phyloP scores from a whole-genome alignment of 73 alveolate species.

The Uronychia binucleata region DNA sequence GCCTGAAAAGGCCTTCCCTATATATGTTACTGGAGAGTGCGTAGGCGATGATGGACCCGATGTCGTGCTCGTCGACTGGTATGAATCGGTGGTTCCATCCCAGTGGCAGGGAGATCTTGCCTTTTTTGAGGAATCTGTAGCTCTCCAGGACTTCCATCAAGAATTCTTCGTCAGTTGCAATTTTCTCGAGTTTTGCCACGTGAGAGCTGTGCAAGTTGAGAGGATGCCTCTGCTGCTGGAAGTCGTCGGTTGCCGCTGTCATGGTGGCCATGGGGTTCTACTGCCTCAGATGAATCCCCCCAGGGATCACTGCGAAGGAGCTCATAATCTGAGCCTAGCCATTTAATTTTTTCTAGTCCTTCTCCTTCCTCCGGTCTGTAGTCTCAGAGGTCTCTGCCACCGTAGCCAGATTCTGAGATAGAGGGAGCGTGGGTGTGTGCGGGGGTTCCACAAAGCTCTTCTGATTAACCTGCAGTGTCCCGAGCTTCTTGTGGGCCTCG shows the following conservation, averaged over 20 bases:
- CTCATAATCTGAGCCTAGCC: background rate
- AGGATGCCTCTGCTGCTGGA: background rate
- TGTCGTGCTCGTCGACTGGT: constrained; percentile 32
- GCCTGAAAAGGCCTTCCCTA: constrained; percentile 48
- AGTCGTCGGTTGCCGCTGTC: background rate
- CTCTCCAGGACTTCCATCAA: background rate
- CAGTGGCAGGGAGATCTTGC: constrained; percentile 1
- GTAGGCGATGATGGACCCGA: constrained; percentile 50
- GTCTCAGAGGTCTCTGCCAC: background rate
- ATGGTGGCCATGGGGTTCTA: too few species aligned
- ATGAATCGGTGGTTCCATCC: constrained; percentile 7
- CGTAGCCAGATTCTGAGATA: background rate
- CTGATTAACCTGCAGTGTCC: background rate
- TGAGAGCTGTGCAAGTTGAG: background rate
- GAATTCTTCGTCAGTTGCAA: background rate
- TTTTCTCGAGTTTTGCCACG: background rate
- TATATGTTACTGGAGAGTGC: constrained; percentile 47
- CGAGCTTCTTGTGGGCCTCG: background rate
- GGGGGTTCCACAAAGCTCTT: too few species aligned
- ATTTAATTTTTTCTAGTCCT: background rate
- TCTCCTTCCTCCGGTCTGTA: background rate
- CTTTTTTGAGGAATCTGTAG: constrained; percentile 2
- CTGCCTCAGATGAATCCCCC: background rate
- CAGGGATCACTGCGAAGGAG: background rate
- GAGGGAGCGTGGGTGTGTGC: background rate